phyloP scores from a whole-genome alignment of 768 basidiomycete species.

The Panaeolus papilionaceus region DNA sequence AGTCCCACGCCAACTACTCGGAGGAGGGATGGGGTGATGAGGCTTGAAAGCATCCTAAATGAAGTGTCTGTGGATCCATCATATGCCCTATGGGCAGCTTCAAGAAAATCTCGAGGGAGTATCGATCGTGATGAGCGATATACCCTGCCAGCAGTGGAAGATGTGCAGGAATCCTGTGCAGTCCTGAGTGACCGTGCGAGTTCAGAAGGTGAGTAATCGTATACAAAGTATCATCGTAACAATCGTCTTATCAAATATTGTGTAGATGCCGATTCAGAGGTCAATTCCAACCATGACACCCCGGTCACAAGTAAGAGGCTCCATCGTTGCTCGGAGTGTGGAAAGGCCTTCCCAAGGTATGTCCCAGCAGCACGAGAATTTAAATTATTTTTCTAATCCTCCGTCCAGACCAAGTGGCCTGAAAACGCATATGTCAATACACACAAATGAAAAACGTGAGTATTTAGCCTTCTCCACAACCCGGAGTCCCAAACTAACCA shows the following conservation, averaged over 20 bases:
- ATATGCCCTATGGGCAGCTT: background rate
- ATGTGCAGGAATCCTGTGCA: background rate
- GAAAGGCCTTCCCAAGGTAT: constrained; percentile 42
- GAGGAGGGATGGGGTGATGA: constrained; percentile 30
- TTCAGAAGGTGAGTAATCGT: background rate
- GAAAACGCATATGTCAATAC: constrained; percentile 42
- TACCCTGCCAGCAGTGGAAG: background rate
- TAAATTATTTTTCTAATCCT: background rate
- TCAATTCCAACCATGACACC: background rate
- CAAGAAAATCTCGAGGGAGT: background rate
- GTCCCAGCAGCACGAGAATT: background rate
- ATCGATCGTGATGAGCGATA: background rate
- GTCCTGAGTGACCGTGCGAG: background rate
- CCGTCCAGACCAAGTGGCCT: constrained; percentile 37
- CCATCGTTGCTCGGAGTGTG: constrained; percentile 34
- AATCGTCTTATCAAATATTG: background rate
- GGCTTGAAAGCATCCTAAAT: constrained; percentile 35
- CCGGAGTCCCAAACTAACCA: background rate
- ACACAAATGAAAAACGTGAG: constrained; percentile 41
- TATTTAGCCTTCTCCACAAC: background rate
- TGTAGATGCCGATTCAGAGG: background rate
- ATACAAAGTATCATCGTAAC: no score
- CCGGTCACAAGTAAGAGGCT: background rate
- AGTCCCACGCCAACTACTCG: background rate
- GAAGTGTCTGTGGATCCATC: constrained; percentile 21